Evolutionary conservation across 2,329 filamentous ascomycete species (phyloP).

Genomic region (Pyrenophora teres): DNA sequence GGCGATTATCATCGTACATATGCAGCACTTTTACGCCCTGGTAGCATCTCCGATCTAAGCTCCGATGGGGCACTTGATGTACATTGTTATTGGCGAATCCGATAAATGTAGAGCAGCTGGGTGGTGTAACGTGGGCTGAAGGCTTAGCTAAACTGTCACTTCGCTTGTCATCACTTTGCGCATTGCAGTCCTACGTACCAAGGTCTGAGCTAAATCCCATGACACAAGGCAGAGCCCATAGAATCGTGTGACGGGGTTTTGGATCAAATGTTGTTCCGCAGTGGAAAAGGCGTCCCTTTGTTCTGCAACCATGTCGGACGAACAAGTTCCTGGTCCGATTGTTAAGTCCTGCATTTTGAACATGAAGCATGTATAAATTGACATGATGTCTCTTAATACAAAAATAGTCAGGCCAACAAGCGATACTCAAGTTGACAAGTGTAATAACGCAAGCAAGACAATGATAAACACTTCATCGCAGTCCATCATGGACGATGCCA

Average conservation of each 20-base stretch:
- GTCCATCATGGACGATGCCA: conserved; percentile 16
- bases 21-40: background rate
- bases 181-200: background rate
- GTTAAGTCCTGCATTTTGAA: background rate
- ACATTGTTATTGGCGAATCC: background rate
- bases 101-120: too few relatives aligned
- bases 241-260: background rate
- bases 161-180: too few relatives aligned
- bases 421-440: too few relatives aligned
- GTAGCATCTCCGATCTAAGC: background rate
- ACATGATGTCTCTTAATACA: too few relatives aligned
- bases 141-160: too few relatives aligned
- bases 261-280: conserved; percentile 1
- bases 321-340: background rate
- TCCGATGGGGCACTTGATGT: background rate
- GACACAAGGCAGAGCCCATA: background rate
- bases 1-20: background rate
- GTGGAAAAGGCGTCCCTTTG: background rate
- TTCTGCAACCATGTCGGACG: background rate
- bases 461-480: conserved; percentile 19
- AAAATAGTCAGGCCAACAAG: too few relatives aligned
- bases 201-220: background rate
- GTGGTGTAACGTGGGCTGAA: background rate
- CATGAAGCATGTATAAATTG: background rate
- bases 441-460: too few relatives aligned